Base-by-base conservation (phyloP, 2,329 filamentous ascomycete genomes). In the Penicillium olsonii region DNA sequence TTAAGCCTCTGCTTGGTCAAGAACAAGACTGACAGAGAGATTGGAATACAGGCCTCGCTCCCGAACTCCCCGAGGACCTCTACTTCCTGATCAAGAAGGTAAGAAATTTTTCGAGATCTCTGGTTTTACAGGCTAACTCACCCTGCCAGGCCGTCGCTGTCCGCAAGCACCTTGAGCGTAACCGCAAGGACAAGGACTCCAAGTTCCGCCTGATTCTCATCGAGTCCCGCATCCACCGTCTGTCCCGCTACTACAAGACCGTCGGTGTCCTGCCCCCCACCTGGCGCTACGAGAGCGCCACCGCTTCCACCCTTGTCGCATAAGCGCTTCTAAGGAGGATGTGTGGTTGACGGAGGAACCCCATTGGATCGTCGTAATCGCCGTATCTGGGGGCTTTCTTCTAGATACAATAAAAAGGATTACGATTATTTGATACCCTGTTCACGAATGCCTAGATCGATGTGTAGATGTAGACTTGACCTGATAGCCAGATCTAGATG, bases 31-130 rank as follows among this genome's bases (percentile, higher is more conserved):
- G 89, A 94, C 89, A 85, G 88, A 92, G 91, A 84, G 91, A 95
- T 87, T 75, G 60, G 62, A 74, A 81, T 75, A 82, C 82, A 99
- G 94, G 94, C 83, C 91, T 99, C 75, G 92, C 94, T 68, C 94
- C 95, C 76, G 92, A 97, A 78, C 87, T 99, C 70, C 94, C 95
- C 75, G 94, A 99, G 87, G 94, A 99, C 80, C 88, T 97, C 67
- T 99, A 97, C 88, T 95, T 96, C 89, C 84, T 97, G 78, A 97
- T 97, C 90, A 96, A 96, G 89, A 99, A 99, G 91, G 92, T 95
- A 75, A 71, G 22, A 31, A 34, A 37, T 19, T 22, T 17, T 50
- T 17, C 24, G 22, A 5, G 5, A 24, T 8, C 8, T 8, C 8
- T 42, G 22, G n/a, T 5, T 5, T 4, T 10, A 33, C 6, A 37